A percentile compares a stretch with the other conserved stretches of the same genome.
These are phyloP conservation scores for Lojkania enalia DNA, from an alignment of 2,329 filamentous ascomycete species.

Conservation along the genomic window DNA sequence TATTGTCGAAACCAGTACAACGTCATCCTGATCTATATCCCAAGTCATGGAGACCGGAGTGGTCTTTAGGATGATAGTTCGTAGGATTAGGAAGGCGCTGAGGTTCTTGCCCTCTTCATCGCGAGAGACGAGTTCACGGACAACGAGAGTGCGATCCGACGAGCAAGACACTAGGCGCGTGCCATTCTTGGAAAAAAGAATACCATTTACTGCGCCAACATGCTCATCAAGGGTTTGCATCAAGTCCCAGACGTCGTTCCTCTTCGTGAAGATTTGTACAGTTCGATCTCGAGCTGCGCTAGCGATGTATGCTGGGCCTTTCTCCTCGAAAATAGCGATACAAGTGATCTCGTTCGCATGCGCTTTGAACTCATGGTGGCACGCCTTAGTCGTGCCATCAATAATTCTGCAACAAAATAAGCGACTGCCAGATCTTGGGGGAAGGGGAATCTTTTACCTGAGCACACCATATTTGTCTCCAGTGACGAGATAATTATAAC, in stretches of 20 bases:
- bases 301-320: constrained; percentile 69
- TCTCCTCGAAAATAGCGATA: constrained; percentile 72
- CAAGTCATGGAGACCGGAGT: constrained; percentile 84
- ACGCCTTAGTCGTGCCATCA: constrained; percentile 63
- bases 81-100: constrained; percentile 75
- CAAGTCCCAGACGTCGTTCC: constrained; percentile 66
- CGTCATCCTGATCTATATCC: constrained; percentile 62
- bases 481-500: constrained; percentile 70
- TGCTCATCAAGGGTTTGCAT: constrained; percentile 94
- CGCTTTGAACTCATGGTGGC: constrained; percentile 75
- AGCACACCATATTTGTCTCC: constrained; percentile 88
- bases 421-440: background rate
- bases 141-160: constrained; percentile 81
- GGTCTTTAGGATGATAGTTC: constrained; percentile 79
- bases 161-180: constrained; percentile 80
- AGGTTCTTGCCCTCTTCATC: constrained; percentile 62
- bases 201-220: constrained; percentile 76
- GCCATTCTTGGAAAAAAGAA: constrained; percentile 75
- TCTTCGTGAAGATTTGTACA: constrained; percentile 80
- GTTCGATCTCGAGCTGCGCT: constrained; percentile 87
- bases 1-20: constrained; percentile 62
- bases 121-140: constrained; percentile 75
- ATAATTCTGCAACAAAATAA: constrained; percentile 65
- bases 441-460: too few relatives aligned
- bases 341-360: constrained; percentile 85